Conservation (phyloP, 441 rosid species). For the Biscutella auriculata region DNA sequence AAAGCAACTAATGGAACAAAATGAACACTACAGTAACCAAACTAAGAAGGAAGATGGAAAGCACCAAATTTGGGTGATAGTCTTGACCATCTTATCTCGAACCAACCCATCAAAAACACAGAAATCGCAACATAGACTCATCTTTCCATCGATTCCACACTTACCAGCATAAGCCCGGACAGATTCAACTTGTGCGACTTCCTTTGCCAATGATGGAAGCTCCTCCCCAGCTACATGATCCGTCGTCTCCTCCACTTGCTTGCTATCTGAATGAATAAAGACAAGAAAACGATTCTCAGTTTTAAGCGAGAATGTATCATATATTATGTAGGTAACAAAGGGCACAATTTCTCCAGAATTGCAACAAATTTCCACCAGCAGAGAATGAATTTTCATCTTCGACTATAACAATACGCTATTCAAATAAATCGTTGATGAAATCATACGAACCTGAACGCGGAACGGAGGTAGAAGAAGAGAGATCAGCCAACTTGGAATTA, state of each 20-base stretch:
- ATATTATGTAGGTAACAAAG: no score
- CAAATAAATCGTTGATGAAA: background rate
- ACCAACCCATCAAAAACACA: background rate
- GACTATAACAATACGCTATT: background rate
- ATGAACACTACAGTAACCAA: no score
- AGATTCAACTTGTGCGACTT: slow-evolving; percentile 78
- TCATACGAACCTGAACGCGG: slow-evolving; percentile 30
- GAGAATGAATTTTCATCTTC: background rate
- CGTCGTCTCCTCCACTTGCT: slow-evolving; percentile 19
- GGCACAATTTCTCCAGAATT: background rate
- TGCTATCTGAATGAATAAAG: slow-evolving; percentile 25
- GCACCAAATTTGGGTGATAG: background rate
- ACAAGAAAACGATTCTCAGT: background rate
- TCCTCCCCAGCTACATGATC: slow-evolving; percentile 51
- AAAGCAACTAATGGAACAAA: background rate
- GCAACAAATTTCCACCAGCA: background rate
- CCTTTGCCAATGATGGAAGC: slow-evolving; percentile 69
- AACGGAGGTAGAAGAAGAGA: slow-evolving; percentile 31
- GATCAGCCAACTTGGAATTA: slow-evolving; percentile 37
- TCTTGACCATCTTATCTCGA: background rate
- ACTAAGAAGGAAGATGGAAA: background rate
- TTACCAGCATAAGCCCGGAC: slow-evolving; percentile 76
- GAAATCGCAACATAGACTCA: background rate
- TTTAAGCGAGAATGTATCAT: background rate
- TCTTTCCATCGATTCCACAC: background rate